Conservation (phyloP, 208 protist species). For the Trypanosoma avium region DNA sequence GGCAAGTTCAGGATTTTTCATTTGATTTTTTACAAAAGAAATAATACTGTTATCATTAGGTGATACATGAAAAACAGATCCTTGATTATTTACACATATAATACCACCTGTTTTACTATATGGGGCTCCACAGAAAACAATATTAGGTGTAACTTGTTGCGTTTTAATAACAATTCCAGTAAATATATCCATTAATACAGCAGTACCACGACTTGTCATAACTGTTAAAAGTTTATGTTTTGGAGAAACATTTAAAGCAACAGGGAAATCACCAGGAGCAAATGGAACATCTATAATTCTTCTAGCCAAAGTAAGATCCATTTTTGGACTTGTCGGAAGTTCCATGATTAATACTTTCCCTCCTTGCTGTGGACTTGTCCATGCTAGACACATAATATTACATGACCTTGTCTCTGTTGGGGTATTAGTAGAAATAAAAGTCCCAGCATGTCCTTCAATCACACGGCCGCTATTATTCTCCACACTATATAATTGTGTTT, state of each 20-base stretch:
- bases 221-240: conserved; percentile 97
- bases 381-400: conserved; percentile 96
- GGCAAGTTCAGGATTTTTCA: conserved; percentile 95
- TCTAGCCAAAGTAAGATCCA: conserved; percentile 67
- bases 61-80: conserved; percentile 90
- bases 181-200: conserved; percentile 96
- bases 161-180: conserved; percentile 93
- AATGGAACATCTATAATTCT: conserved; percentile 58
- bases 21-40: conserved; percentile 93
- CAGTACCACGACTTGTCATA: conserved; percentile 95
- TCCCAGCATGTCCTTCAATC: conserved; percentile 96
- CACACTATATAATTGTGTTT: conserved; percentile 97
- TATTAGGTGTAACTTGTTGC: conserved; percentile 95
- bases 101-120: conserved; percentile 91
- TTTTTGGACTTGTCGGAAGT: conserved; percentile 76
- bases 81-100: conserved; percentile 96
- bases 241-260: conserved; percentile 94
- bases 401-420: conserved; percentile 74
- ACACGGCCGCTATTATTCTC: conserved; percentile 94
- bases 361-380: conserved; percentile 79
- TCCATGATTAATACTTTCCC: conserved; percentile 92
- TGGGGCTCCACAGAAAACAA: conserved; percentile 96
- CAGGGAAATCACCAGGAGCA: conserved; percentile 97
- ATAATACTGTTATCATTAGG: conserved; percentile 98
- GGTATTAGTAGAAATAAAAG: conserved; percentile 88